Conservation (phyloP, 768 basidiomycete species). For the Nevesoporus exiguus region DNA sequence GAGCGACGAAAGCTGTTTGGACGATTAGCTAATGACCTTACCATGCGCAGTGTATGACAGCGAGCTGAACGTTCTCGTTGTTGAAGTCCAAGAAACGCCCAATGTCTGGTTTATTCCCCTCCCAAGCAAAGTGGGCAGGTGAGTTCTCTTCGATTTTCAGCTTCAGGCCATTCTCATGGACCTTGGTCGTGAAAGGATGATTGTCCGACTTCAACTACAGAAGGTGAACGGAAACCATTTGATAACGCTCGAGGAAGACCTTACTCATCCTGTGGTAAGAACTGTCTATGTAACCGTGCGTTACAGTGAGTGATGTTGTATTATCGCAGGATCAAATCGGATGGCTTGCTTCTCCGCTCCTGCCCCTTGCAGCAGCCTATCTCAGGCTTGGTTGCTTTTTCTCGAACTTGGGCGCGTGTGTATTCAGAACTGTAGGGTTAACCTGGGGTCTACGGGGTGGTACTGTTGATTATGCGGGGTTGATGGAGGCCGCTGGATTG, state of each 20-base stretch:
- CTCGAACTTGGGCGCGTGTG: constrained; percentile 24
- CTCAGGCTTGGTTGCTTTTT: constrained; percentile 21
- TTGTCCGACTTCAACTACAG: constrained; percentile 50
- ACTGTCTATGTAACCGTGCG: background rate
- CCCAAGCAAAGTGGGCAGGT: constrained; percentile 48
- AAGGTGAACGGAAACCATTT: constrained; percentile 40
- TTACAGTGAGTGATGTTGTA: background rate
- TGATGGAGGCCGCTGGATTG: constrained; percentile 23
- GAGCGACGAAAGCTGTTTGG: background rate
- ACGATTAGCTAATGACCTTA: background rate
- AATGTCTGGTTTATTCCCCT: constrained; percentile 46
- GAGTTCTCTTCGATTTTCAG: constrained; percentile 7
- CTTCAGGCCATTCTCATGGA: background rate
- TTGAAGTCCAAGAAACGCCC: constrained; percentile 48
- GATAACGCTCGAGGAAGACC: constrained; percentile 57
- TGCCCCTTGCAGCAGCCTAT: constrained; percentile 13
- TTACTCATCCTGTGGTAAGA: constrained; percentile 51
- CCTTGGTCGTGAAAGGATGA: constrained; percentile 32
- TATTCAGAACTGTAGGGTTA: constrained; percentile 18
- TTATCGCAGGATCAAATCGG: constrained; percentile 21
- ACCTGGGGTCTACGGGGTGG: constrained; percentile 21
- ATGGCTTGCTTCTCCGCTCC: constrained; percentile 18
- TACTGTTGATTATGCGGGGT: constrained; percentile 12
- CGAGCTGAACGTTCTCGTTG: constrained; percentile 36
- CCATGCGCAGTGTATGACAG: constrained; percentile 46